Evolutionary conservation across 2,329 filamentous ascomycete genomes (phyloP).

Genomic region (Penicillium sp.): DNA sequence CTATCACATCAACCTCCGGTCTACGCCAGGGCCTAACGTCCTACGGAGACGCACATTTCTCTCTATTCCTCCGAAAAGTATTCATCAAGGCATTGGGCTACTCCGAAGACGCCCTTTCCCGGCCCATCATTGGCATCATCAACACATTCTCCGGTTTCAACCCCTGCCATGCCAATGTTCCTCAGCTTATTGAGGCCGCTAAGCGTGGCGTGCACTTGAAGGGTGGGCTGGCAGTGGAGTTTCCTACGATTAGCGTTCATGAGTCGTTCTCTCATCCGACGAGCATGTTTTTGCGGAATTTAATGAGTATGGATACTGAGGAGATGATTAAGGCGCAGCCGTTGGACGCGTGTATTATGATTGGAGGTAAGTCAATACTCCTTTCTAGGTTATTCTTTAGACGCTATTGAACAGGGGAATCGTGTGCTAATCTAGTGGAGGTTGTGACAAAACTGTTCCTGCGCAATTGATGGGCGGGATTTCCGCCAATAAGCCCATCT

Average conservation of each 20-base stretch:
- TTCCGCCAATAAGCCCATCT: constrained; percentile 70
- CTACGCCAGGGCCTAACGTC: constrained; percentile 66
- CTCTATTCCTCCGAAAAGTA: constrained; percentile 71
- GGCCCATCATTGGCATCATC: constrained; percentile 73
- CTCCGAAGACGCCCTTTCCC: constrained; percentile 68
- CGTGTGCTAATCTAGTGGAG: constrained; percentile 40
- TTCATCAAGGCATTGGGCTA: constrained; percentile 78
- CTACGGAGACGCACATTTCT: constrained; percentile 75
- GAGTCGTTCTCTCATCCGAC: constrained; percentile 71
- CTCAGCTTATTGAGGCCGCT: constrained; percentile 70
- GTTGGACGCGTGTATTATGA: constrained; percentile 66
- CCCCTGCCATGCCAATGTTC: constrained; percentile 72
- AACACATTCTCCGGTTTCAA: constrained; percentile 75
- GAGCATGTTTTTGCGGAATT: constrained; percentile 72
- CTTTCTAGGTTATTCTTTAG: background rate
- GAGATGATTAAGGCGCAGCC: constrained; percentile 76
- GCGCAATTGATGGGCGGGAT: constrained; percentile 76
- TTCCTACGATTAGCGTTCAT: constrained; percentile 72
- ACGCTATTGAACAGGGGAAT: background rate
- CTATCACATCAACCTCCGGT: constrained; percentile 56
- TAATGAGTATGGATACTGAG: constrained; percentile 80
- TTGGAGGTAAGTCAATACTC: constrained; percentile 56
- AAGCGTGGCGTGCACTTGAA: constrained; percentile 68
- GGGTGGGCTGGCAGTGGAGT: constrained; percentile 70
- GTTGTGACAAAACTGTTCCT: constrained; percentile 74